A percentile compares a stretch with the other conserved stretches of the same genome.
Evolutionary conservation across 2,329 filamentous ascomycete species (phyloP).

Genomic region (Aureobasidium sp.): DNA sequence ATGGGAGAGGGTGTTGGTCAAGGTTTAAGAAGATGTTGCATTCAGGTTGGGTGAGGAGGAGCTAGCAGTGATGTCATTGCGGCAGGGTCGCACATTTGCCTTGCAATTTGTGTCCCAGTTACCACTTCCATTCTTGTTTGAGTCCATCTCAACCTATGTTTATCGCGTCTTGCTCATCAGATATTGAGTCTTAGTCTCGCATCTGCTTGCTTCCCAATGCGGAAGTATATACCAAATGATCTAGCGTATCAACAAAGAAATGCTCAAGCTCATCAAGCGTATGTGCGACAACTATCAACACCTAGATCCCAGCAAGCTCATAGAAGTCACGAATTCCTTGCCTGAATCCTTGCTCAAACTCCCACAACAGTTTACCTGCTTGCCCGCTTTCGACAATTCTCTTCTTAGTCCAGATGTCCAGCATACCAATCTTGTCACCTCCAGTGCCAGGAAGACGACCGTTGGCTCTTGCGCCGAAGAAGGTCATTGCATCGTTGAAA

Average conservation of each 20-base stretch:
- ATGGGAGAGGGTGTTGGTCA: not conserved
- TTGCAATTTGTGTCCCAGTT: not conserved
- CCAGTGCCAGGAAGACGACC: slow-evolving; percentile 25
- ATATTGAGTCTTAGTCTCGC: no score
- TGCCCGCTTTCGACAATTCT: slow-evolving; percentile 44
- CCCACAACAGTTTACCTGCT: slow-evolving; percentile 40
- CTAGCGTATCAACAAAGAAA: not conserved
- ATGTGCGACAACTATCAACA: not conserved
- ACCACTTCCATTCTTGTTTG: not conserved
- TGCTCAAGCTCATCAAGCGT: not conserved
- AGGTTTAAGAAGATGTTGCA: not conserved
- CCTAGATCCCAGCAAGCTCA: slow-evolving; percentile 22
- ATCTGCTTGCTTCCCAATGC: no score
- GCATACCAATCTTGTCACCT: slow-evolving; percentile 46
- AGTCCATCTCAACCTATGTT: no score
- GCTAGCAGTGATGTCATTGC: not conserved
- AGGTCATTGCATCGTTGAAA: slow-evolving; percentile 45
- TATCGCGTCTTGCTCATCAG: no score
- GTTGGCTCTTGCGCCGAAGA: slow-evolving; percentile 38
- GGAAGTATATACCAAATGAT: not conserved
- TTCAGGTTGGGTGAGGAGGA: not conserved
- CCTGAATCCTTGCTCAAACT: slow-evolving; percentile 42
- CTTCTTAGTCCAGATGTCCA: slow-evolving; percentile 51
- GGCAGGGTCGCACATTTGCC: not conserved
- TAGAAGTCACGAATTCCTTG: slow-evolving; percentile 38